phyloP scores from a whole-genome alignment of 108 stramenopile species.

The Mediolabrus comicus region DNA sequence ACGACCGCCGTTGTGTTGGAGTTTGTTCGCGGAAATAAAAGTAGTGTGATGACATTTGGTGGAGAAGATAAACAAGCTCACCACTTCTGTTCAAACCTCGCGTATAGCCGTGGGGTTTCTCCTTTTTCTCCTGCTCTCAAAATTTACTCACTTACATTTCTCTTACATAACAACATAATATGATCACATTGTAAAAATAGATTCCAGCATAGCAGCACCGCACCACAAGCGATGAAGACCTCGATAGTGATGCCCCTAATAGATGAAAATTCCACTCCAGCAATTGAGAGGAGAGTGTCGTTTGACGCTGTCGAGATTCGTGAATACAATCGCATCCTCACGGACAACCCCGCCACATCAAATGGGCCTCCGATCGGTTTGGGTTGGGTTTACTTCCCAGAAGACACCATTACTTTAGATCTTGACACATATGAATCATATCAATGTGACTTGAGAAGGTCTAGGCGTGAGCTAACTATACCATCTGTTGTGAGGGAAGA shows the following conservation, averaged over 20 bases:
- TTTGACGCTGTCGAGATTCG: slow-evolving; percentile 49
- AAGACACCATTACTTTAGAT: slow-evolving; percentile 17
- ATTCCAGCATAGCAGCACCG: too few relatives aligned
- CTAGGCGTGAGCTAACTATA: slow-evolving; percentile 6
- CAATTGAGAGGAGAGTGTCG: neutral
- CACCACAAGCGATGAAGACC: too few relatives aligned
- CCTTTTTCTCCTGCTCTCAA: too few relatives aligned
- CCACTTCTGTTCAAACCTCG: too few relatives aligned
- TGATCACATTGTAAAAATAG: too few relatives aligned
- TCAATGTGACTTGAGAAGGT: neutral
- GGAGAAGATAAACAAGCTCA: too few relatives aligned
- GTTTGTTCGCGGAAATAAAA: too few relatives aligned
- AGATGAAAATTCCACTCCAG: neutral
- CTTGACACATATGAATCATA: slow-evolving; percentile 44
- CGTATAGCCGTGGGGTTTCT: too few relatives aligned
- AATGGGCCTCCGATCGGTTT: slow-evolving; percentile 55
- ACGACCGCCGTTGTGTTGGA: too few relatives aligned
- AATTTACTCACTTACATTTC: too few relatives aligned
- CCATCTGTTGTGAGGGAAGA: slow-evolving; percentile 3
- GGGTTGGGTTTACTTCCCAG: slow-evolving; percentile 44
- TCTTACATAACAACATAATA: too few relatives aligned
- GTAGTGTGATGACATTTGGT: too few relatives aligned
- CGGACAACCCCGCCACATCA: slow-evolving; percentile 49
- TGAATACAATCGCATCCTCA: slow-evolving; percentile 48
- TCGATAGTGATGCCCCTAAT: neutral